Base-by-base conservation (phyloP, 331 rosid genomes). In the Pyrus hybrid region DNA sequence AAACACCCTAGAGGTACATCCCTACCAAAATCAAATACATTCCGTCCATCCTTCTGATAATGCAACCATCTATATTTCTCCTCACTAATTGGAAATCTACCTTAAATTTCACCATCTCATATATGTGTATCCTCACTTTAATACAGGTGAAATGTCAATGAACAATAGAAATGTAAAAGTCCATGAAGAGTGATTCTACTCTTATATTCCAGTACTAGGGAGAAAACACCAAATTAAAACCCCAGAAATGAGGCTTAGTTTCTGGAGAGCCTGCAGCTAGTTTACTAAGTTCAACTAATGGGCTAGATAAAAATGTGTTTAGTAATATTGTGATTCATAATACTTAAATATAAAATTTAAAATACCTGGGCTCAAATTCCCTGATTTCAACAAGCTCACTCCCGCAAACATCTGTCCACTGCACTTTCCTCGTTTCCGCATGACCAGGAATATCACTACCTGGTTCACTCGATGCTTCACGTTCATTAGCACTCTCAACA, bases 291-390 rank as follows among this genome's bases (percentile, higher is more conserved):
- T 22, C 2, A 10, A 7, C n/a, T 21, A 56, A 54, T 54, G 75
- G 70, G n/a, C 74, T 6, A 54, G 28, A 33, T 18, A 5, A 49
- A 28, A 14, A 30, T 18, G 26, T 20, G 14, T 8, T 25, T 63
- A 35, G 68, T 28, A 70, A 23, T 9, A 54, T 26, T 2, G 30
- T 30, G 63, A 26, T 32, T 7, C 22, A 12, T 8, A 12, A 9
- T 22, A 76, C 17, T n/a, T 70, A 32, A n/a, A n/a, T 18, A 72
- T 45, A 73, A 21, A 76, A 22, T 67, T 43, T 72, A 67, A 84
- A 41, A 12, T 83, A 95, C 99, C 99, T 92, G 88, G 99, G 96
- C 83, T 95, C 97, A 82, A 92, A 95, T 83, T 95, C 97, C 77
- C 84, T 88, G 74, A 95, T 86, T 77, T 90, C 88, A 76, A 84